phyloP scores from a whole-genome alignment of 352 stramenopile genomes.

The Phytopythium helicoides region DNA sequence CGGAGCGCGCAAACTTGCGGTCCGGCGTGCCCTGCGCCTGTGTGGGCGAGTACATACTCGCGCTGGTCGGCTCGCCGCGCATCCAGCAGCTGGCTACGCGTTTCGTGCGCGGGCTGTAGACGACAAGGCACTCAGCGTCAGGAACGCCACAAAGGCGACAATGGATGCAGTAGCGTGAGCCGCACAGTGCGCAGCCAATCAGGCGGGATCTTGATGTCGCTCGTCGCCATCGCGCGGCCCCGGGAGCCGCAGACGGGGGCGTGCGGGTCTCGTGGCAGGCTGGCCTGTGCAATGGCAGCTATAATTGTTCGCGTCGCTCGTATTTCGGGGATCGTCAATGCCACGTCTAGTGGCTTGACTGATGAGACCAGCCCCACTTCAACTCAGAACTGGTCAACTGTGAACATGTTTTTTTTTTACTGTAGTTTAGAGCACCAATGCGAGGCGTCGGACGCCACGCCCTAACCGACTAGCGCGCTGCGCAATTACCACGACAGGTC shows the following conservation, averaged over 20 bases:
- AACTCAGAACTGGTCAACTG: too few relatives aligned
- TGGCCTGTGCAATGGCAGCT: too few relatives aligned
- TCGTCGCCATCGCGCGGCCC: constrained; percentile 15
- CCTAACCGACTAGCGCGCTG: background rate
- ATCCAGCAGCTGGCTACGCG: constrained; percentile 44
- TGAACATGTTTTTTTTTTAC: too few relatives aligned
- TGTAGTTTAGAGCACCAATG: too few relatives aligned
- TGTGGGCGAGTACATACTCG: constrained; percentile 30
- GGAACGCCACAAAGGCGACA: background rate
- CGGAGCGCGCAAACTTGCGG: constrained; percentile 33
- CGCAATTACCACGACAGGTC: constrained; percentile 63
- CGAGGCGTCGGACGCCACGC: too few relatives aligned
- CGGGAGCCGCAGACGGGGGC: background rate
- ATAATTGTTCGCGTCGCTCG: too few relatives aligned
- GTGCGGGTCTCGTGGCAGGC: background rate
- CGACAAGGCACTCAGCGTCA: background rate
- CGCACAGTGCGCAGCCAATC: constrained; percentile 50
- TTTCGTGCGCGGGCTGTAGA: constrained; percentile 34
- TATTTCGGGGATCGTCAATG: too few relatives aligned
- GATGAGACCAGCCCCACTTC: too few relatives aligned
- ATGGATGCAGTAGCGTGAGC: constrained; percentile 4
- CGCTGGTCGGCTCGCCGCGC: constrained; percentile 39
- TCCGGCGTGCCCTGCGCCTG: constrained; percentile 8
- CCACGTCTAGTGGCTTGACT: too few relatives aligned
- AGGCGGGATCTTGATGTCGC: constrained; percentile 43